phyloP scores from a whole-genome alignment of 768 basidiomycete species.

The Xerocomellus chrysenteron region DNA sequence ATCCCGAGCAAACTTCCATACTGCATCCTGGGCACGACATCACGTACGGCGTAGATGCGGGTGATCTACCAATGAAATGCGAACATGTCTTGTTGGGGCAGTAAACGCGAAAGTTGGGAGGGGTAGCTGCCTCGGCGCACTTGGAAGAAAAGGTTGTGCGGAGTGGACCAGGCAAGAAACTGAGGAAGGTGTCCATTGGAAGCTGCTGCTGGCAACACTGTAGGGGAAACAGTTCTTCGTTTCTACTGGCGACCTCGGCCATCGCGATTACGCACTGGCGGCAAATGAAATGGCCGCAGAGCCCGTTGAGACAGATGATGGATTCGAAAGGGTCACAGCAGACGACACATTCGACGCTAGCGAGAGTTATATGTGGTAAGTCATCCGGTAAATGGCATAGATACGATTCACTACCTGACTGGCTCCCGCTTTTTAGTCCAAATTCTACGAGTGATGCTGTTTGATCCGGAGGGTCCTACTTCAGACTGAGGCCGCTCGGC shows the following conservation, averaged over 20 bases:
- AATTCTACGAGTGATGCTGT: neutral
- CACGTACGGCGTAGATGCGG: slow-evolving; percentile 20
- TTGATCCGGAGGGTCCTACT: neutral
- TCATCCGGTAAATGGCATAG: neutral
- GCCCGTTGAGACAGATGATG: slow-evolving; percentile 31
- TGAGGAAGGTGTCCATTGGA: slow-evolving; percentile 27
- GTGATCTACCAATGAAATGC: slow-evolving; percentile 45
- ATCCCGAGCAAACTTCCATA: slow-evolving; percentile 42
- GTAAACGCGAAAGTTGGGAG: slow-evolving; percentile 47
- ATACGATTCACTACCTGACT: neutral
- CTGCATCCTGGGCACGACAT: slow-evolving; percentile 43
- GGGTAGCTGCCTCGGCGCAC: slow-evolving; percentile 45
- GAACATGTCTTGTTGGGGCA: slow-evolving; percentile 48
- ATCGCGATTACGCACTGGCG: slow-evolving; percentile 42
- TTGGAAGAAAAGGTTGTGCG: slow-evolving; percentile 41
- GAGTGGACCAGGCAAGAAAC: slow-evolving; percentile 33
- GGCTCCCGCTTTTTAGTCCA: neutral
- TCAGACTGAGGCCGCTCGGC: neutral
- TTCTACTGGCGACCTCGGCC: slow-evolving; percentile 41
- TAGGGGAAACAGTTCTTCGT: slow-evolving; percentile 52
- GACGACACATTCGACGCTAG: slow-evolving; percentile 36
- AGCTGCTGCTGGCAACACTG: slow-evolving; percentile 48
- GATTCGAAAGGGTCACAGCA: slow-evolving; percentile 37
- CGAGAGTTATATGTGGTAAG: neutral
- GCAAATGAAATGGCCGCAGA: slow-evolving; percentile 52